phyloP scores from a whole-genome alignment of 2,329 filamentous ascomycete species.

The Nannizziopsis barbatae region DNA sequence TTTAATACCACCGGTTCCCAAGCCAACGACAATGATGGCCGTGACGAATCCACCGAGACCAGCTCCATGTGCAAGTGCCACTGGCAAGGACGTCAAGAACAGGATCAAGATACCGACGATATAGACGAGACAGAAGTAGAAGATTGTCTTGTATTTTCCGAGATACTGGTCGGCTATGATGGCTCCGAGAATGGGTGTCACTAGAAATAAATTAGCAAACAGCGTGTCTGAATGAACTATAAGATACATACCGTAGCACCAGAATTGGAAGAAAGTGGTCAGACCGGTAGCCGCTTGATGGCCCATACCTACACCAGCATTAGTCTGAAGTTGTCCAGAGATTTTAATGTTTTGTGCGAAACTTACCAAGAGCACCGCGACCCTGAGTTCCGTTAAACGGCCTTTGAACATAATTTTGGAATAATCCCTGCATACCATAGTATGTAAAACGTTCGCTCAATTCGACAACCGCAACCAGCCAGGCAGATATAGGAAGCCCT shows the following conservation, averaged over 20 bases:
- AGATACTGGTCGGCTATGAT: conserved; percentile 51
- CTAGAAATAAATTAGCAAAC: conserved; percentile 14
- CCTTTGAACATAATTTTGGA: conserved; percentile 46
- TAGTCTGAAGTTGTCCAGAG: not conserved
- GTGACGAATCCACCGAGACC: conserved; percentile 47
- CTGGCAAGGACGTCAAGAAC: conserved; percentile 44
- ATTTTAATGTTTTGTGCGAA: too few relatives aligned
- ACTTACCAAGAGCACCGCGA: conserved; percentile 33
- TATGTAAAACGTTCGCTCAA: conserved; percentile 49
- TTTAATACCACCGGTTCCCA: conserved; percentile 59
- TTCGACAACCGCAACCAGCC: conserved; percentile 47
- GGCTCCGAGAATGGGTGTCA: conserved; percentile 49
- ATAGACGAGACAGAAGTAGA: conserved; percentile 48
- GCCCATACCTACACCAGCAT: conserved; percentile 21
- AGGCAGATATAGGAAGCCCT: conserved; percentile 45
- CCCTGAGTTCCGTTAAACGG: conserved; percentile 31
- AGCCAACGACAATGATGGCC: conserved; percentile 50
- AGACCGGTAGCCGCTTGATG: conserved; percentile 40
- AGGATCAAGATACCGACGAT: conserved; percentile 47
- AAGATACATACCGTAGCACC: conserved; percentile 37
- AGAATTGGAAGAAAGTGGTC: conserved; percentile 46
- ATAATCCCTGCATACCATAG: conserved; percentile 45
- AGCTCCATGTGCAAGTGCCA: conserved; percentile 39
- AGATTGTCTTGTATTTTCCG: conserved; percentile 51
- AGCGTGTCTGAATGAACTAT: not conserved